Percentiles rank a stretch among this genome's conserved stretches.
Conservation (phyloP, 176 grass and related monocot genomes). For the Triticum monococcum region DNA sequence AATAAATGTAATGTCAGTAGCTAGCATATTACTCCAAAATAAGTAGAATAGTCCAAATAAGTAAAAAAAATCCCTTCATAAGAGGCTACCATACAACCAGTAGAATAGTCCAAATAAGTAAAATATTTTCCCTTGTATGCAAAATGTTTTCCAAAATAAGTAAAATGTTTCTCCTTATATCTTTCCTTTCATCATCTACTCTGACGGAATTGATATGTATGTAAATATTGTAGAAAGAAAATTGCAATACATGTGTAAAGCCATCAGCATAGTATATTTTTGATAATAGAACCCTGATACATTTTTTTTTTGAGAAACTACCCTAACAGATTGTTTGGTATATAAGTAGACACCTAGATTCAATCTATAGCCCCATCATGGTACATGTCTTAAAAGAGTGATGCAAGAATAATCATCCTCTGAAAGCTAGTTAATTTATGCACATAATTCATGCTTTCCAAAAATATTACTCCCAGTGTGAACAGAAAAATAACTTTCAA, state of each 20-base stretch:
- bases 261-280: background rate
- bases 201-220: constrained; percentile 10
- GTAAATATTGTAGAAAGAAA: background rate
- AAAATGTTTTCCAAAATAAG: background rate
- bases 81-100: constrained; percentile 4
- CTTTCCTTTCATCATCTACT: constrained; percentile 26
- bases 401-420: background rate
- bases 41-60: constrained; percentile 15
- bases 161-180: constrained; percentile 4
- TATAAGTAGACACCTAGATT: background rate
- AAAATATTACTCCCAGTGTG: constrained; percentile 16
- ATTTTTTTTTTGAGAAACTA: background rate
- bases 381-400: background rate
- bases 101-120: constrained; percentile 14
- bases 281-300: background rate
- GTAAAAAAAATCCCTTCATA: constrained; percentile 22
- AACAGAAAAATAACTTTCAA: constrained; percentile 7
- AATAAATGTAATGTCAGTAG: constrained; percentile 39
- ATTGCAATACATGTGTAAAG: background rate
- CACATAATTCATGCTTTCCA: background rate
- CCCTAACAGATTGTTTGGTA: constrained; percentile 12
- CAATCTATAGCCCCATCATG: background rate
- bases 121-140: constrained; percentile 1
- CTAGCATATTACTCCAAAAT: background rate
- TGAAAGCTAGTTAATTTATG: no score